Conservation (phyloP, 306 rosid genomes). For the Pterocarpus macrocarpus region DNA sequence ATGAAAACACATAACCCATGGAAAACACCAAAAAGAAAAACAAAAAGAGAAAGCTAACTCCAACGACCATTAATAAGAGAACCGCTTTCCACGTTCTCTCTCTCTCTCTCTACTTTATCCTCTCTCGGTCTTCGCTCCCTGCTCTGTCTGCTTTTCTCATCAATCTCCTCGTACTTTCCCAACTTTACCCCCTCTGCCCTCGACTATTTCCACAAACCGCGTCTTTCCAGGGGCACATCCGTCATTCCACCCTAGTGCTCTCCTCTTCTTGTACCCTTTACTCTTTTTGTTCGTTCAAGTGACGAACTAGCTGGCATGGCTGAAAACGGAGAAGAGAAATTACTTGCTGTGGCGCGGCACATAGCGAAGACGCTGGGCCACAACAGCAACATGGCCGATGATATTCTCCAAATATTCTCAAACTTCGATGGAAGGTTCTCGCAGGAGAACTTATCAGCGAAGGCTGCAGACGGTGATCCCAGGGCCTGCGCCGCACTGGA, state of each 20-base stretch:
- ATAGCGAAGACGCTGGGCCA: constrained; percentile 91
- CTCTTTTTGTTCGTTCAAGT: not conserved
- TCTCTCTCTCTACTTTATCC: not conserved
- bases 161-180: constrained; percentile 31
- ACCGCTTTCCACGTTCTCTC: constrained; percentile 49
- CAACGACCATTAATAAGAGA: constrained; percentile 37
- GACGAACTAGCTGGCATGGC: constrained; percentile 58
- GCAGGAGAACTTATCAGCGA: constrained; percentile 79
- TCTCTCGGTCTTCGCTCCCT: constrained; percentile 1
- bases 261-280: not conserved
- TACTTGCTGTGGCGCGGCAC: constrained; percentile 92
- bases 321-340: constrained; percentile 95
- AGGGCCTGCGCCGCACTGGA: constrained; percentile 66
- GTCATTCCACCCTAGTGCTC: constrained; percentile 28
- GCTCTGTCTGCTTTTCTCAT: constrained; percentile 17
- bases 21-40: not conserved
- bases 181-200: constrained; percentile 18
- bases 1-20: constrained; percentile 3
- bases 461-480: constrained; percentile 53
- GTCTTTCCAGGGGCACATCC: constrained; percentile 44
- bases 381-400: constrained; percentile 84
- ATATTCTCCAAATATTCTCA: constrained; percentile 88
- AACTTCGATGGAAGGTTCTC: constrained; percentile 95
- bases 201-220: constrained; percentile 57
- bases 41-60: constrained; percentile 7